Evolutionary conservation across 495 filamentous ascomycete genomes (phyloP).

Genomic region (Aspergillus nanangensis): DNA sequence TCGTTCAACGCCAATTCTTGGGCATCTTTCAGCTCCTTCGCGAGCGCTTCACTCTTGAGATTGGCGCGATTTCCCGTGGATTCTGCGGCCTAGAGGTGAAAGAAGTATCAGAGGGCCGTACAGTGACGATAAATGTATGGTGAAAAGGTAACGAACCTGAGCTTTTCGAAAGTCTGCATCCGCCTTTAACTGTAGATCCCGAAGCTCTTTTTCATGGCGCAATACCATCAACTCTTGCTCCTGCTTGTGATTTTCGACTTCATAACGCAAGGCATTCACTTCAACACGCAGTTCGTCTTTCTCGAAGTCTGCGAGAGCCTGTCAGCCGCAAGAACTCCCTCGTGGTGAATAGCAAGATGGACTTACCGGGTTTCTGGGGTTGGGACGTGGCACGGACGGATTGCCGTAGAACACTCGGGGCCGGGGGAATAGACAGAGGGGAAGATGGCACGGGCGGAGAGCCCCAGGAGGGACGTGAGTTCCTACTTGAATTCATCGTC

Average conservation of each 20-base stretch:
- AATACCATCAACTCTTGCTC: slow-evolving; percentile 76
- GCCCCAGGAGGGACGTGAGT: slow-evolving; percentile 27
- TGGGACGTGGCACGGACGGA: slow-evolving; percentile 27
- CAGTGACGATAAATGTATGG: neutral
- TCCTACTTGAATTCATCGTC: slow-evolving; percentile 28
- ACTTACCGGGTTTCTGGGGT: slow-evolving; percentile 23
- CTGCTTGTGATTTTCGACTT: slow-evolving; percentile 71
- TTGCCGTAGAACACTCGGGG: slow-evolving; percentile 23
- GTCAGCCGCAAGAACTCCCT: slow-evolving; percentile 9
- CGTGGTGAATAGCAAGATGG: neutral
- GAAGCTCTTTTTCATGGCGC: slow-evolving; percentile 76
- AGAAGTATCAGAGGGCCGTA: slow-evolving; percentile 12
- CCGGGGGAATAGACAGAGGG: slow-evolving; percentile 26
- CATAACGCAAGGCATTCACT: slow-evolving; percentile 64
- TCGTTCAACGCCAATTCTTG: slow-evolving; percentile 64
- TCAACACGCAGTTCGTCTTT: slow-evolving; percentile 68
- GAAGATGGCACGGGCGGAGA: slow-evolving; percentile 27
- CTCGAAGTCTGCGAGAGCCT: slow-evolving; percentile 27
- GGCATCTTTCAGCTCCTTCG: slow-evolving; percentile 64
- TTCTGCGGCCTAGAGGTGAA: slow-evolving; percentile 55
- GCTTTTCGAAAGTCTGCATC: slow-evolving; percentile 82
- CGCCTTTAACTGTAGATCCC: slow-evolving; percentile 66
- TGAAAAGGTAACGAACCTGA: slow-evolving; percentile 46
- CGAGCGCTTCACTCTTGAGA: slow-evolving; percentile 66
- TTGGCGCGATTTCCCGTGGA: slow-evolving; percentile 60